These are phyloP conservation scores for Catharanthus roseus DNA, from an alignment of 257 asterid genomes.

Conservation along the genomic window DNA sequence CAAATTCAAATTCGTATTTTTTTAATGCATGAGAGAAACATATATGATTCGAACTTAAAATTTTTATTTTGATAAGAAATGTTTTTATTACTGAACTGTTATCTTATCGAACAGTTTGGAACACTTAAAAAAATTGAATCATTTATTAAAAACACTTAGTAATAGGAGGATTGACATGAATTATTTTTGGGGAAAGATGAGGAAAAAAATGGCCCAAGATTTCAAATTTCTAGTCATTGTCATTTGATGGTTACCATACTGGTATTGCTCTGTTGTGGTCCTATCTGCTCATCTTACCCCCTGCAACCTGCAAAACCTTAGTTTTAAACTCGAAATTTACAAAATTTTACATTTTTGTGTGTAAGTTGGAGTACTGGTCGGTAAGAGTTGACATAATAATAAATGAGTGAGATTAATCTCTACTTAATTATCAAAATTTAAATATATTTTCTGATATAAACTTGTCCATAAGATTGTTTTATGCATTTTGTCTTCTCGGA, in stretches of 20 bases:
- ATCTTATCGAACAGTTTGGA: neutral
- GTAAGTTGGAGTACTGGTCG: too few species aligned
- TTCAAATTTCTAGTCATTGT: slow-evolving; percentile 28
- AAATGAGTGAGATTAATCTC: too few species aligned
- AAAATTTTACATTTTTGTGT: too few species aligned
- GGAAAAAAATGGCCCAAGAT: slow-evolving; percentile 8
- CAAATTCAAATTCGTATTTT: neutral
- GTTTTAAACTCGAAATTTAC: slow-evolving; percentile 27
- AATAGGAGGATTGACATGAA: neutral
- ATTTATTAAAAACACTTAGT: neutral
- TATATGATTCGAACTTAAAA: too few species aligned
- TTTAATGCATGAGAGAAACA: too few species aligned
- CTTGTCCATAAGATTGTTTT: too few species aligned
- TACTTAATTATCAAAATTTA: too few species aligned
- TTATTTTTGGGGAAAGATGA: neutral
- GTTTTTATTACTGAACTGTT: neutral
- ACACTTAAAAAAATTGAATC: neutral
- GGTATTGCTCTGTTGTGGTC: slow-evolving; percentile 23
- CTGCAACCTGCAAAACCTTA: slow-evolving; percentile 15
- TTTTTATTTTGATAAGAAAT: too few species aligned
- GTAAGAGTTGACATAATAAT: too few species aligned
- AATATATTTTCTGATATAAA: too few species aligned
- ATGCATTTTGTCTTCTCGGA: too few species aligned
- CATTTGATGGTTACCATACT: slow-evolving; percentile 38
- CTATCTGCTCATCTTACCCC: slow-evolving; percentile 10